A percentile compares a stretch with the other conserved stretches of the same genome.
Evolutionary conservation across 2,329 filamentous ascomycete genomes (phyloP).

Genomic region (Aspergillus brasiliensis): DNA sequence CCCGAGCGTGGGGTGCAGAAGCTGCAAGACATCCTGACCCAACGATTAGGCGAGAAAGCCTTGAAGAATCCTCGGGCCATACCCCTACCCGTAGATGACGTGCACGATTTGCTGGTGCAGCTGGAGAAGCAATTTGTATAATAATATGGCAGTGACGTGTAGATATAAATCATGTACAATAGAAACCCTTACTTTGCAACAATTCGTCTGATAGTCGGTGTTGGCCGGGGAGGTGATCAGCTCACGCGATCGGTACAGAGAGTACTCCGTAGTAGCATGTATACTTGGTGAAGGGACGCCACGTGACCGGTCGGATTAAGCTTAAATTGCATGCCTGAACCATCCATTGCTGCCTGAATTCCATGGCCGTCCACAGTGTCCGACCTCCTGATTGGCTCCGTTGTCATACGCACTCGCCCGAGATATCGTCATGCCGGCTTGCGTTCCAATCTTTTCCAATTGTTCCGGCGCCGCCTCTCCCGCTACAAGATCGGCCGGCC

Average conservation of each 20-base stretch:
- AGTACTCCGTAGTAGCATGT: no score
- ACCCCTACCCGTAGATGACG: conserved; percentile 39
- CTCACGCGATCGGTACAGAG: no score
- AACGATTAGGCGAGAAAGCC: conserved; percentile 28
- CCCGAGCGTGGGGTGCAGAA: conserved; percentile 30
- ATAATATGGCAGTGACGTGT: conserved; percentile 19
- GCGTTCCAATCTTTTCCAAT: not conserved
- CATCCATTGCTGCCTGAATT: conserved; percentile 4
- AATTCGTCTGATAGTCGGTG: not conserved
- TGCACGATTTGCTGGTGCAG: conserved; percentile 39
- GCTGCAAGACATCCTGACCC: conserved; percentile 30
- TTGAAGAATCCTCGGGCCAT: conserved; percentile 39
- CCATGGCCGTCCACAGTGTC: not conserved
- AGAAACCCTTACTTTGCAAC: not conserved
- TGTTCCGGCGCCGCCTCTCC: not conserved
- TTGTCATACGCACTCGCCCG: conserved; percentile 9
- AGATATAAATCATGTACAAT: conserved; percentile 4
- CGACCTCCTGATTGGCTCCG: conserved; percentile 10
- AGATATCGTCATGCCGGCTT: conserved; percentile 7
- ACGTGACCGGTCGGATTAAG: conserved; percentile 7
- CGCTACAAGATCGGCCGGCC: not conserved
- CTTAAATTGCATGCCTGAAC: conserved; percentile 8
- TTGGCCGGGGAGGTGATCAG: not conserved
- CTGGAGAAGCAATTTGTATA: conserved; percentile 43
- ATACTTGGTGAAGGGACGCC: not conserved